phyloP scores from a whole-genome alignment of 2,329 filamentous ascomycete species.

The Botrytis deweyae region DNA sequence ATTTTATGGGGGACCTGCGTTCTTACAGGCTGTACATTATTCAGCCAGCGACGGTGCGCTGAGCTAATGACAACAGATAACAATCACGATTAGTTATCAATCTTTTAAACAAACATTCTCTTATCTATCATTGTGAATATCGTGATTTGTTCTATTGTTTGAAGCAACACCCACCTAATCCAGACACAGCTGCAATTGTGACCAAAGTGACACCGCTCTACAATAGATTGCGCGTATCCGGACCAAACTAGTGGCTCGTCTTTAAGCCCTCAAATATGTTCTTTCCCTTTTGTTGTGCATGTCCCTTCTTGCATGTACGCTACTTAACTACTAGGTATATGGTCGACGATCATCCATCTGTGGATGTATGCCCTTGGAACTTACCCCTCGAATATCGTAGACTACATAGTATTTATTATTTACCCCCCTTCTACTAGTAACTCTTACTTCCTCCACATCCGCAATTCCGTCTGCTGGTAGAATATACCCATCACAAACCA shows the following conservation, averaged over 20 bases:
- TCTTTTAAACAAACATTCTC: slow-evolving; percentile 17
- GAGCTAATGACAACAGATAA: slow-evolving; percentile 30
- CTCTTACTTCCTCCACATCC: background rate
- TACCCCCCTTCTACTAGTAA: too few relatives aligned
- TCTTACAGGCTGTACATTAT: slow-evolving; percentile 36
- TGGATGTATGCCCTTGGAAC: background rate
- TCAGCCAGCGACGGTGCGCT: slow-evolving; percentile 37
- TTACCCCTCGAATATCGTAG: background rate
- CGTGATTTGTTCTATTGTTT: background rate
- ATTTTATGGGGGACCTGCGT: slow-evolving; percentile 22
- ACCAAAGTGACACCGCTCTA: too few relatives aligned
- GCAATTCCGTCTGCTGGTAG: background rate
- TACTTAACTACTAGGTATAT: background rate
- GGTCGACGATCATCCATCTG: background rate
- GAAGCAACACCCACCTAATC: rapidly evolving
- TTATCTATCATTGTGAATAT: background rate
- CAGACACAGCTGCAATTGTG: too few relatives aligned
- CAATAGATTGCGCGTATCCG: background rate
- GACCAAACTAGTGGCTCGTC: background rate
- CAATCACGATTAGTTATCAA: slow-evolving; percentile 27
- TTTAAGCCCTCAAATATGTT: background rate
- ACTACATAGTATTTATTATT: background rate
- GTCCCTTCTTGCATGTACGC: background rate
- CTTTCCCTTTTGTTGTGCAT: background rate
- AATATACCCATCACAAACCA: background rate